Evolutionary conservation across 2,329 filamentous ascomycete species (phyloP).

Genomic region (Botrytis fabae): DNA sequence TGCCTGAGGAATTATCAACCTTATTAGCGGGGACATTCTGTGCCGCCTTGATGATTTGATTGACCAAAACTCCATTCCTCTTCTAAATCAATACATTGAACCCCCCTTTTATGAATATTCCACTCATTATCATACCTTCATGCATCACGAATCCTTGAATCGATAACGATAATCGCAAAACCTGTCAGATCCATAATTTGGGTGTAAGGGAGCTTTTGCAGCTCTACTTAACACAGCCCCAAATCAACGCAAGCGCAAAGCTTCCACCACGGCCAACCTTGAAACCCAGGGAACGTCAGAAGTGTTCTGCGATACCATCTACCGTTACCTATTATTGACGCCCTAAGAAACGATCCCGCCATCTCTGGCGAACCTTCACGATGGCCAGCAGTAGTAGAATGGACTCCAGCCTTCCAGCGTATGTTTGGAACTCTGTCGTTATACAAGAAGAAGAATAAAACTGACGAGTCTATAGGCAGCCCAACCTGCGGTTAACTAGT

Average conservation of each 20-base stretch:
- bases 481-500: slow-evolving; percentile 95
- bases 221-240: slow-evolving; percentile 24
- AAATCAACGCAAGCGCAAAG: slow-evolving; percentile 23
- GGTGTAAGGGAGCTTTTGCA: slow-evolving; percentile 19
- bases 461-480: slow-evolving; percentile 55
- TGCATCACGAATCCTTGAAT: slow-evolving; percentile 15
- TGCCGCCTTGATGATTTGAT: slow-evolving; percentile 20
- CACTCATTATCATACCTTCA: slow-evolving; percentile 20
- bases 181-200: slow-evolving; percentile 6
- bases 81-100: slow-evolving; percentile 13
- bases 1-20: not conserved
- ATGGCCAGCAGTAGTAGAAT: slow-evolving; percentile 51
- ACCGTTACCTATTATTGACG: slow-evolving; percentile 35
- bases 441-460: slow-evolving; percentile 26
- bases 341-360: slow-evolving; percentile 39
- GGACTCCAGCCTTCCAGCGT: slow-evolving; percentile 64
- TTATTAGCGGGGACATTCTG: slow-evolving; percentile 24
- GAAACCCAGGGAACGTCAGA: slow-evolving; percentile 19
- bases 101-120: slow-evolving; percentile 19
- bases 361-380: slow-evolving; percentile 40
- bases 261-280: slow-evolving; percentile 25
- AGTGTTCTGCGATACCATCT: slow-evolving; percentile 23
- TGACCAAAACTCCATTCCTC: slow-evolving; percentile 18
- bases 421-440: slow-evolving; percentile 44
- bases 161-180: slow-evolving; percentile 19